phyloP scores from a whole-genome alignment of 108 stramenopile genomes.

The Hondaea fermentalgiana region DNA sequence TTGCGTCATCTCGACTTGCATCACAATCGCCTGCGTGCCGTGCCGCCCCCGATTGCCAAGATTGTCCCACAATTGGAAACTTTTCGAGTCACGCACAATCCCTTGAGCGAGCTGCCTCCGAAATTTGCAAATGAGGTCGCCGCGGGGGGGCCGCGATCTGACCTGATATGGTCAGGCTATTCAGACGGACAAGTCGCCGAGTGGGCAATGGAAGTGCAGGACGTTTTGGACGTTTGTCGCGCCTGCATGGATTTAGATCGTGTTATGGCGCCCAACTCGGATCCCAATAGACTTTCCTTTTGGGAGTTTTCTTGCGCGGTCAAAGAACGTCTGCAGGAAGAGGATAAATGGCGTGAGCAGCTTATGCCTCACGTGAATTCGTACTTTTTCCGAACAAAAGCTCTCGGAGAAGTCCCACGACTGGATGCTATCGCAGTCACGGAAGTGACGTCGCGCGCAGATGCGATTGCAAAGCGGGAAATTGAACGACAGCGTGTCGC shows the following conservation, averaged over 20 bases:
- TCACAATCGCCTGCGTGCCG: not conserved
- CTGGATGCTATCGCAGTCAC: not conserved
- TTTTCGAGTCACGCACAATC: not conserved
- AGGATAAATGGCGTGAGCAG: not conserved
- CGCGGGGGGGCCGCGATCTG: not conserved
- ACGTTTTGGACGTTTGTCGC: not conserved
- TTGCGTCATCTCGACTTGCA: not conserved
- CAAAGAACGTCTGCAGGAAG: not conserved
- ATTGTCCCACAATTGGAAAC: not conserved
- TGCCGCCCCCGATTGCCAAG: not conserved
- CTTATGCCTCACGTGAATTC: conserved; percentile 5
- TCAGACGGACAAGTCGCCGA: conserved; percentile 1
- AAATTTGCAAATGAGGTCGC: not conserved
- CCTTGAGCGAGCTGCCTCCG: not conserved
- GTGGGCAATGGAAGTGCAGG: not conserved
- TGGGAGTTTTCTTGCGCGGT: not conserved
- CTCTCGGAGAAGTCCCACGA: not conserved
- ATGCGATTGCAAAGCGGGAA: not conserved
- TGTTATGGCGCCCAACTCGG: not conserved
- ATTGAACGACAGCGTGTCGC: not conserved
- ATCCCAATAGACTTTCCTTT: not conserved
- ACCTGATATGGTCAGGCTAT: not conserved
- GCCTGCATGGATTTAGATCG: not conserved
- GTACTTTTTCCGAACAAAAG: not conserved
- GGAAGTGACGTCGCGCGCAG: not conserved